Evolutionary conservation across 768 basidiomycete species (phyloP).

Genomic region (Boletus rufocinnamomeus): DNA sequence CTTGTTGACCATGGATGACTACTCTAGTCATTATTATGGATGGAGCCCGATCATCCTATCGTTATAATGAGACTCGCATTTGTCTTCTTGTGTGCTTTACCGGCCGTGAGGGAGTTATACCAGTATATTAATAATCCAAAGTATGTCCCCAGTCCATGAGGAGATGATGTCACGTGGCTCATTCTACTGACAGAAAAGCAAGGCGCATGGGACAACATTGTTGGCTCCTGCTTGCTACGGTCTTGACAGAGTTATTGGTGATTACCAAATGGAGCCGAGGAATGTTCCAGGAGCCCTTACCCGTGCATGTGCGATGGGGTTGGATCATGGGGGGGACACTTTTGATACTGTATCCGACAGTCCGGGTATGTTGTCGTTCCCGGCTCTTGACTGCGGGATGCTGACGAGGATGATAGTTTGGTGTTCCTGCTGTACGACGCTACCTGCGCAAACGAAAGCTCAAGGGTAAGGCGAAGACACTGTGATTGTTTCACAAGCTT

Average conservation of each 20-base stretch:
- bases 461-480: slow-evolving; percentile 35
- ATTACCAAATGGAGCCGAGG: slow-evolving; percentile 83
- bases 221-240: slow-evolving; percentile 86
- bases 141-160: slow-evolving; percentile 41
- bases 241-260: slow-evolving; percentile 76
- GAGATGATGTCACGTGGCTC: slow-evolving; percentile 2
- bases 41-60: slow-evolving; percentile 89
- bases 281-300: slow-evolving; percentile 65
- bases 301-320: slow-evolving; percentile 60
- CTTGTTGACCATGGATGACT: slow-evolving; percentile 40
- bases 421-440: slow-evolving; percentile 56
- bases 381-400: neutral
- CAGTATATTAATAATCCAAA: slow-evolving; percentile 83
- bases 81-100: slow-evolving; percentile 84
- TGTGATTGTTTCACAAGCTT: slow-evolving; percentile 18
- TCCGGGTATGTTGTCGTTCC: slow-evolving; percentile 51
- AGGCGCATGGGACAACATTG: slow-evolving; percentile 89
- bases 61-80: slow-evolving; percentile 70
- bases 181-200: slow-evolving; percentile 56
- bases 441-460: slow-evolving; percentile 45
- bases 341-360: slow-evolving; percentile 66
- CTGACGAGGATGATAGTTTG: slow-evolving; percentile 51
- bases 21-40: slow-evolving; percentile 59
- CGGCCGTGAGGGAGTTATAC: slow-evolving; percentile 80
- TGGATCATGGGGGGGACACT: slow-evolving; percentile 62